A percentile compares a stretch with the other conserved stretches of the same genome.
Conservation (phyloP, 306 rosid genomes). For the Malus sylvestris region DNA sequence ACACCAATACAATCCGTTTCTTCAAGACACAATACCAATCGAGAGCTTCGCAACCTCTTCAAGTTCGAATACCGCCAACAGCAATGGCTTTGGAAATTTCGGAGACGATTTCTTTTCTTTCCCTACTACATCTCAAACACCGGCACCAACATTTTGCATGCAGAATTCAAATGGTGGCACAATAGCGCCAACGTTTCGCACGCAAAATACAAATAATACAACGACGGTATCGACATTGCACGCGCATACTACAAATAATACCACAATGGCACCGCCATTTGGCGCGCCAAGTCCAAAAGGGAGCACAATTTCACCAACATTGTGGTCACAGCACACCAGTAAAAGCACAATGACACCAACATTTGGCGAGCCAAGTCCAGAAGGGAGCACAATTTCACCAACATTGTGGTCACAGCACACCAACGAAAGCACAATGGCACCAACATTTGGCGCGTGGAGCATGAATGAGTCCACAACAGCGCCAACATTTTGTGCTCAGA, state of each 20-base stretch:
- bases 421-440: not conserved
- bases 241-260: not conserved
- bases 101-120: constrained; percentile 1
- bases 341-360: constrained; percentile 8
- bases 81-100: not conserved
- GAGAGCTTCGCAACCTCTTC: not conserved
- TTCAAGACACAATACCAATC: constrained; percentile 25
- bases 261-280: constrained; percentile 5
- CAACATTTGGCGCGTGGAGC: constrained; percentile 3
- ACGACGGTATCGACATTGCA: not conserved
- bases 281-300: not conserved
- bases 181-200: not conserved
- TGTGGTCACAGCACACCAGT: not conserved
- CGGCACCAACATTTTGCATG: not conserved
- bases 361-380: not conserved
- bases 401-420: constrained; percentile 11
- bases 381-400: constrained; percentile 12
- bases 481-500: not conserved
- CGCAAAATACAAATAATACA: not conserved
- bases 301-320: constrained; percentile 19
- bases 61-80: not conserved
- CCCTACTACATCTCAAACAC: constrained; percentile 14
- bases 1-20: constrained; percentile 58
- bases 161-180: not conserved
- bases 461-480: not conserved